Evolutionary conservation across 108 stramenopile species (phyloP).

Genomic region (Cyclotella distinguenda): DNA sequence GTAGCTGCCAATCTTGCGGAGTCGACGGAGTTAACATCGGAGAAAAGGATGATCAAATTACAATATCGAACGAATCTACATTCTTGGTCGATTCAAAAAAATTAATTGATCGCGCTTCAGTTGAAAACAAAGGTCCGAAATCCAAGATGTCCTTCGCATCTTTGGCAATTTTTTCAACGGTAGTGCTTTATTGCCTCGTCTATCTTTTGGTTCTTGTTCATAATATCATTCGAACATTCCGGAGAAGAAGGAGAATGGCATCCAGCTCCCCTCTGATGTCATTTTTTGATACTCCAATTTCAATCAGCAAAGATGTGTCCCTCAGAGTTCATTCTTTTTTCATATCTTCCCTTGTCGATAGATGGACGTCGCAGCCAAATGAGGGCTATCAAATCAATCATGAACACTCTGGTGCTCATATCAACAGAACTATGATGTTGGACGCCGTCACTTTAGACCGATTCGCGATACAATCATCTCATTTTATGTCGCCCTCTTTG

Average conservation of each 20-base stretch:
- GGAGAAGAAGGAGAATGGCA: conserved; percentile 7
- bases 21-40: neutral
- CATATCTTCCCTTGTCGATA: conserved; percentile 39
- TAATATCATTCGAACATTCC: conserved; percentile 24
- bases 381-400: neutral
- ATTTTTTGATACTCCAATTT: conserved; percentile 33
- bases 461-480: conserved; percentile 28
- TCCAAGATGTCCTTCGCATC: conserved; percentile 27
- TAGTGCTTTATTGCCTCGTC: conserved; percentile 28
- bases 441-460: conserved; percentile 36
- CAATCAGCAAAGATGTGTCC: conserved; percentile 33
- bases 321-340: conserved; percentile 32
- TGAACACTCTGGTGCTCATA: neutral
- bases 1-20: neutral
- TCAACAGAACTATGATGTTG: conserved; percentile 16
- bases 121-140: neutral
- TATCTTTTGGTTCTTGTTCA: conserved; percentile 32
- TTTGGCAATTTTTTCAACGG: conserved; percentile 24
- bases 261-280: conserved; percentile 5
- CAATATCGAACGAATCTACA: neutral
- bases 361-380: conserved; percentile 15
- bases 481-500: conserved; percentile 12
- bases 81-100: conserved; percentile 14
- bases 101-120: conserved; percentile 10
- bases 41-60: neutral